Percentiles rank a stretch among this genome's conserved stretches.
These are phyloP conservation scores for Hymenoscyphus repandus DNA, from an alignment of 2,329 filamentous ascomycete genomes.

Conservation along the genomic window DNA sequence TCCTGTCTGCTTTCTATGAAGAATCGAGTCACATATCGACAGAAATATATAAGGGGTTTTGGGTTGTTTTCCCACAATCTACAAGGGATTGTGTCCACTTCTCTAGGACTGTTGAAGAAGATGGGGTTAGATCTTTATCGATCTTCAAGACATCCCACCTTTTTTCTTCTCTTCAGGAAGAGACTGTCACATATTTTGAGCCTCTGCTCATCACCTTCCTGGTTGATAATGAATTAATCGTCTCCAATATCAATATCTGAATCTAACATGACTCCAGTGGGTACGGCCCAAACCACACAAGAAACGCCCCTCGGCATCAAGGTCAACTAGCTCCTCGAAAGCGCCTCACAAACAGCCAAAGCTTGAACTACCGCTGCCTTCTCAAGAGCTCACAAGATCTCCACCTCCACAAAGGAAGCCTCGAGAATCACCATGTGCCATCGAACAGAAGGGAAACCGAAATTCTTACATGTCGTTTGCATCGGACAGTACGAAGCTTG, in stretches of 20 bases:
- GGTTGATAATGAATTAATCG: background rate
- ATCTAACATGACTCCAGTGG: conserved; percentile 7
- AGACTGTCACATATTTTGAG: too few species aligned
- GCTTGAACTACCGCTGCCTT: background rate
- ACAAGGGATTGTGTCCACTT: too few species aligned
- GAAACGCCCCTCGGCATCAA: conserved; percentile 2
- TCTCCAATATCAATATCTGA: too few species aligned
- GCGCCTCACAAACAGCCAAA: background rate
- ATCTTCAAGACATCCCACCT: background rate
- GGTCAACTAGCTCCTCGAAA: background rate
- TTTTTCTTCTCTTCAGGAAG: background rate
- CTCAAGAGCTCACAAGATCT: background rate
- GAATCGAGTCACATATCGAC: too few species aligned
- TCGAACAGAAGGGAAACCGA: conserved; percentile 10
- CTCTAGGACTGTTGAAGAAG: too few species aligned
- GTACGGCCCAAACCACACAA: conserved; percentile 5
- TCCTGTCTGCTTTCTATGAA: too few species aligned
- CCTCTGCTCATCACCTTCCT: background rate
- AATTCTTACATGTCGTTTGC: conserved; percentile 34
- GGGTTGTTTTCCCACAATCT: too few species aligned
- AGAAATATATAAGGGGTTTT: too few species aligned
- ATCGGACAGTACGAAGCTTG: conserved; percentile 41
- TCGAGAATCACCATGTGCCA: background rate
- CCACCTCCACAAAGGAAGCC: background rate
- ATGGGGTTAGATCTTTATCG: too few species aligned